phyloP scores from a whole-genome alignment of 2,329 filamentous ascomycete genomes.

The Paramyrothecium roridum region DNA sequence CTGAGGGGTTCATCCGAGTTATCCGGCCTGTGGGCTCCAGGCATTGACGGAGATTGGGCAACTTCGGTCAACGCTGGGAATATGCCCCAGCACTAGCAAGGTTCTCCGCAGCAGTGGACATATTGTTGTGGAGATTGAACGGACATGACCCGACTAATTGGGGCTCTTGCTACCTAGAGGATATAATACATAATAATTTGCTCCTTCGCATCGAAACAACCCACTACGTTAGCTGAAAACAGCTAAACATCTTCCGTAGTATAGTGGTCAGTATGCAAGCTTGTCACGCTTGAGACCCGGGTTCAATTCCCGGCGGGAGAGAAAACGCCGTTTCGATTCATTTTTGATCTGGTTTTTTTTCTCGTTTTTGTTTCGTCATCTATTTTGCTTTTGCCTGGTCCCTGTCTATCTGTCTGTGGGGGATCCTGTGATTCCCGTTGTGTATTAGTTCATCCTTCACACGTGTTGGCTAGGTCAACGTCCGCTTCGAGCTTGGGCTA shows the following conservation, averaged over 20 bases:
- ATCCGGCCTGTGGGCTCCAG: background rate
- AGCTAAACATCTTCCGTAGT: slow-evolving; percentile 4
- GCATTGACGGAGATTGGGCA: background rate
- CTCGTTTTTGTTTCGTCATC: background rate
- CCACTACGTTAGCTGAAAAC: background rate
- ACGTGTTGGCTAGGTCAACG: no score
- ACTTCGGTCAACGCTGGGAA: background rate
- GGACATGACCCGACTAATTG: background rate
- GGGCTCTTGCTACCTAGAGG: background rate
- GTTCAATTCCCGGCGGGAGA: slow-evolving; percentile 4
- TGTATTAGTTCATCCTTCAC: no score
- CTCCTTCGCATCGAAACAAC: background rate
- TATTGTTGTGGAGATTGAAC: background rate
- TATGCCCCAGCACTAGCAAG: background rate
- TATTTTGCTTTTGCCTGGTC: no score
- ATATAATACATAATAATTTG: background rate
- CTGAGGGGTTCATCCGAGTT: background rate
- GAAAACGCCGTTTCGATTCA: background rate
- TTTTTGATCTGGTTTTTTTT: background rate
- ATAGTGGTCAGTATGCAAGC: slow-evolving; percentile 8
- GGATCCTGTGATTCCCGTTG: no score
- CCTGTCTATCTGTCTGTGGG: no score
- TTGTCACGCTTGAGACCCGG: slow-evolving; percentile 4
- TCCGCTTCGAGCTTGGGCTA: no score
- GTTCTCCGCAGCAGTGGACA: background rate